Evolutionary conservation across 805 yeast genomes (phyloP).

Genomic region (Candida pini): DNA sequence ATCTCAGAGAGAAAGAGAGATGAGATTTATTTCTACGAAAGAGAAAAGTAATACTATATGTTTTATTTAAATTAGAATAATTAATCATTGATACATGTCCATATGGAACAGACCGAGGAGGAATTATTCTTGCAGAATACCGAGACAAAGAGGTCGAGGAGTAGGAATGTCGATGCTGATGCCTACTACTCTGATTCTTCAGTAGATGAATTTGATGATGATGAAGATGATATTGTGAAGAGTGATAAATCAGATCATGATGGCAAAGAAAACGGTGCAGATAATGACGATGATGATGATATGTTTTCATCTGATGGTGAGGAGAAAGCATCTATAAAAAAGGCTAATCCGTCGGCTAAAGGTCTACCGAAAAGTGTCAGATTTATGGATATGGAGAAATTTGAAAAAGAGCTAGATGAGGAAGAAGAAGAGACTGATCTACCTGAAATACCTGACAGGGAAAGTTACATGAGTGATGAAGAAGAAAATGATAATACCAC

Average conservation of each 20-base stretch:
- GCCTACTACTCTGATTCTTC: slow-evolving; percentile 20
- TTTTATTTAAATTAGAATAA: no score
- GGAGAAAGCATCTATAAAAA: slow-evolving; percentile 5
- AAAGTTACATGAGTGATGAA: slow-evolving; percentile 3
- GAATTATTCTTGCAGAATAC: slow-evolving; percentile 15
- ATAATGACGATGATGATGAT: slow-evolving; percentile 32
- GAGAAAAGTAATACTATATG: no score
- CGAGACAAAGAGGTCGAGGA: slow-evolving; percentile 8
- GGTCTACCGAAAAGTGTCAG: slow-evolving; percentile 11
- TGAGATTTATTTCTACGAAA: no score
- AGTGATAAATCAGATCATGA: slow-evolving; percentile 14
- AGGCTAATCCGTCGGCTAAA: slow-evolving; percentile 7
- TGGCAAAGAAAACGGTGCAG: slow-evolving; percentile 7
- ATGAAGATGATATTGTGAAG: slow-evolving; percentile 1
- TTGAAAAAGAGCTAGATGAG: slow-evolving; percentile 26
- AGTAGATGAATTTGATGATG: slow-evolving; percentile 17
- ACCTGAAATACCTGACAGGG: slow-evolving; percentile 7
- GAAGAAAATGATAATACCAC: slow-evolving; percentile 12
- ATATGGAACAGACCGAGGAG: slow-evolving; percentile 8
- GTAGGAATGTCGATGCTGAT: slow-evolving; percentile 7
- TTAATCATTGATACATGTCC: no score
- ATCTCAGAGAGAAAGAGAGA: not conserved
- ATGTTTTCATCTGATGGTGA: slow-evolving; percentile 35
- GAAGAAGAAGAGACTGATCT: slow-evolving; percentile 9
- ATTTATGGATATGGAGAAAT: slow-evolving; percentile 31